Evolutionary conservation across 2,329 filamentous ascomycete species (phyloP), one percentile per base, ranked within the genome.

Genomic region (Cladophialophora psammophila): DNA sequence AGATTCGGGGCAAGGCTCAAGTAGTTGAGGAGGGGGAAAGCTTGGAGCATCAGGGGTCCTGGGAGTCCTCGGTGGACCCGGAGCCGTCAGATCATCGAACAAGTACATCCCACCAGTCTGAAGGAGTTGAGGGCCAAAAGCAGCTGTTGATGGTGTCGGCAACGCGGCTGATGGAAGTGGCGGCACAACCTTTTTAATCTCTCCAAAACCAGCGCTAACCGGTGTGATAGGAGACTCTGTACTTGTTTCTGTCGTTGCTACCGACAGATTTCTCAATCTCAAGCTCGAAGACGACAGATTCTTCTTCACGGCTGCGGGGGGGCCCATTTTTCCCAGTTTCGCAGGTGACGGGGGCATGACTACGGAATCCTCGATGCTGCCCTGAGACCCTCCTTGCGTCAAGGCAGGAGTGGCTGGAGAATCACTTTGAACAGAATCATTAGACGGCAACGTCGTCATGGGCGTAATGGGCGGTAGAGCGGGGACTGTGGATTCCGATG

Each of bases 1-100:
- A 48, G 96, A 93, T 40, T 91, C 92, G 0, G 95, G 95, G 76
- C 96, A 99, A 2, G 95, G 91, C 75, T 99, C 95, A 5, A 99
- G 85, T 0, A 93, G 88, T 26, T 90, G 85, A 0, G 88, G 86
- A 71, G 93, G 64, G 31, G 60, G 89, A 0, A 82, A 75, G 12
- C 84, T 82, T n/a, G 86, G 77, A 3, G 85, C 82, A 64, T 90
- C 89, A 2, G 90, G 87, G n/a, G 88, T 89, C 2, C 88, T 88
- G 9, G 69, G 66, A 38, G 60, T 69, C 13, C 42, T 61, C 0
- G 91, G 87, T 3, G 80, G 84, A 56, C 81, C 82, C 12, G 85
- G 83, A 5, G 89, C 89, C 75, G 96, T 91, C 69, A 92, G 87
- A 72, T 87, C 92, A 69, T 97, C 93, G 74, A 98, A 96, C 1